Evolutionary conservation across 2,329 filamentous ascomycete species (phyloP), one percentile per base, ranked within the genome.

Genomic region (Alternaria tenuissima): DNA sequence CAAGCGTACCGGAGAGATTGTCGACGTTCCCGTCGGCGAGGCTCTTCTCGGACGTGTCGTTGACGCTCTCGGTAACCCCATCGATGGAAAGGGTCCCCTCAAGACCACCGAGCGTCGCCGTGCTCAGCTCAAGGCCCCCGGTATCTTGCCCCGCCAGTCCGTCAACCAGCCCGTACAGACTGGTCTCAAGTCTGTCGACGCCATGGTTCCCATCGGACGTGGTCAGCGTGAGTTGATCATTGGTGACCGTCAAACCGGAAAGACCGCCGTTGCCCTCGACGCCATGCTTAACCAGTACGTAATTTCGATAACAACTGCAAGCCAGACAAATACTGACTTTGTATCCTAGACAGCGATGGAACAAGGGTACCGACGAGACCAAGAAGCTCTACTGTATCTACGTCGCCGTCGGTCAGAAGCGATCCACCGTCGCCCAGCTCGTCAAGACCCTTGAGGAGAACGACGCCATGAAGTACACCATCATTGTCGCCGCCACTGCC

Each of bases 371-470:
- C 82, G 94, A 97, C 81, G 95, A 99, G 89, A 85, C 82, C 81
- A 94, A 97, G 91, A 99, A 99, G 90, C 93, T 99, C 61, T 99
- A 97, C 92, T 98, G 94, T 82, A 87, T 99, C 84, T 99, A 99
- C 89, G 95, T 98, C 78, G 95, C 95, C 79, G 90, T 99, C 76
- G 95, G 95, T 79, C 95, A 99, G 89, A 99, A 99, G 90, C 93
- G 95, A 83, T 98, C 95, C 75, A 99, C 95, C 74, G 94, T 99
- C 76, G 95, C 95, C 73, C 95, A 99, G 88, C 90, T 99, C 77
- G 95, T 99, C 87, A 93, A 98, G 92, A 98, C 95, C 69, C 92
- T 99, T 61, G 94, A 98, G 89, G 94, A 98, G 91, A 97, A 97
- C 83, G 94, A 98, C 77, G 93, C 95, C 80, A 96, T 99, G 93